These are phyloP conservation scores for Aspergillus sp. DNA, from an alignment of 2,329 filamentous ascomycete genomes.

Conservation along the genomic window DNA sequence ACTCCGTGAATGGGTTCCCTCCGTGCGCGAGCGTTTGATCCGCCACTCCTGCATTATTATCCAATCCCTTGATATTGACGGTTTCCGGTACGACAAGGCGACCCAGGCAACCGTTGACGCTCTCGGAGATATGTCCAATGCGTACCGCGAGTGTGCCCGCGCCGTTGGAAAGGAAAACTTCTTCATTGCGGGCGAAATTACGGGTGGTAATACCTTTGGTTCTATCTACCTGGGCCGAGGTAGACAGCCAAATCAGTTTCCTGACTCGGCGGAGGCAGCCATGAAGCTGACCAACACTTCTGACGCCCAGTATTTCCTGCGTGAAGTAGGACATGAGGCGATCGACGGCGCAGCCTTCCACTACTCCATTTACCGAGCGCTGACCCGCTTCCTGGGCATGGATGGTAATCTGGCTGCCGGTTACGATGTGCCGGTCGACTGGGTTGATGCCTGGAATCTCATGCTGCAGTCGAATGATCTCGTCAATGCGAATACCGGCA, in stretches of 20 bases:
- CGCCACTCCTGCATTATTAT: slow-evolving; percentile 65
- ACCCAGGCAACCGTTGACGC: slow-evolving; percentile 64
- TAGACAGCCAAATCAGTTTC: slow-evolving; percentile 55
- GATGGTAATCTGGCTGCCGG: slow-evolving; percentile 57
- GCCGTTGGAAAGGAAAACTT: slow-evolving; percentile 62
- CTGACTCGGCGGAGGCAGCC: slow-evolving; percentile 48
- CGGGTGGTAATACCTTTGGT: slow-evolving; percentile 60
- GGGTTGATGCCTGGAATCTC: slow-evolving; percentile 55
- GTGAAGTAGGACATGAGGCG: slow-evolving; percentile 53
- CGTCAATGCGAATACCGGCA: slow-evolving; percentile 59
- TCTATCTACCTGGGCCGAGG: slow-evolving; percentile 64
- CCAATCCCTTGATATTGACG: slow-evolving; percentile 62
- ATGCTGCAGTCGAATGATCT: slow-evolving; percentile 61
- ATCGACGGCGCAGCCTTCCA: slow-evolving; percentile 63
- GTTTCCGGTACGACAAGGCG: slow-evolving; percentile 66
- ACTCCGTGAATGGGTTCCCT: slow-evolving; percentile 62
- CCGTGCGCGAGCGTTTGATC: slow-evolving; percentile 58
- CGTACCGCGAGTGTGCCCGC: slow-evolving; percentile 58
- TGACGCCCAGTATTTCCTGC: slow-evolving; percentile 50
- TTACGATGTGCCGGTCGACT: slow-evolving; percentile 56
- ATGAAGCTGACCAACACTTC: slow-evolving; percentile 50
- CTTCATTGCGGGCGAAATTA: slow-evolving; percentile 64
- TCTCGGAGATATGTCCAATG: slow-evolving; percentile 58
- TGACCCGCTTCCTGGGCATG: slow-evolving; percentile 61
- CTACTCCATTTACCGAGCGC: slow-evolving; percentile 61